Evolutionary conservation across 495 filamentous ascomycete genomes (phyloP), one percentile per base, ranked within the genome.

Genomic region (Xylaria venustula): DNA sequence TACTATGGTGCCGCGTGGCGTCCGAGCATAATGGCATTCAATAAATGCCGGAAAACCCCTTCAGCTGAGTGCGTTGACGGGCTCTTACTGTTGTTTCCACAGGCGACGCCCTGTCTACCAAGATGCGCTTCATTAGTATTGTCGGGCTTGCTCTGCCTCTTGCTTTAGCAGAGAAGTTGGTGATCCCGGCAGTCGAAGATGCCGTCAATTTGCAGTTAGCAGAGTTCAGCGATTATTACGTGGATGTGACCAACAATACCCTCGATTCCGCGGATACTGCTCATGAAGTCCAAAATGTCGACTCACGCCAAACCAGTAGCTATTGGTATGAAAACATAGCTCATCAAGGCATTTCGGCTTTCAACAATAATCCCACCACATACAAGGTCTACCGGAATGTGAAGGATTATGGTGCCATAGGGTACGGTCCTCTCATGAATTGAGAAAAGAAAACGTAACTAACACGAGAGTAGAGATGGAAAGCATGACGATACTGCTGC

Each of bases 401-500:
- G 32, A 84, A 82, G 64, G 81, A 82, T 64, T 85, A 74, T 61
- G 83, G 82, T 25, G 85, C 85, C 47, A 76, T 71, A 59, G 75
- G 76, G 63, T 68, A 68, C 8, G 60, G 51, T 63, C 72, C 63
- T 15, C 26, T 8, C 6, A 19, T 4, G 25, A 8, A 7, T 11
- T 23, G 0, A 36, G 26, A 2, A n/a, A 1, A n/a, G 4, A 28
- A n/a, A 1, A 20, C 9, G 23, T n/a, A 42, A 34, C 55, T 61
- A 45, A 67, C 68, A 23, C 58, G 8, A 44, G 37, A 28, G 34
- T 15, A 66, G 78, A 60, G 87, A 91, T 64, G 88, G 87, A 36
- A 71, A 79, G n/a, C 90, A 88, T 1, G 91, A 96, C 67, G 92
- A 96, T 71, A 92, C 90, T 0, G 84, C 70, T 46, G 90, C 92